Evolutionary conservation across 2,329 filamentous ascomycete species (phyloP), one percentile per base, ranked within the genome.

Genomic region (Xylaria multiplex): DNA sequence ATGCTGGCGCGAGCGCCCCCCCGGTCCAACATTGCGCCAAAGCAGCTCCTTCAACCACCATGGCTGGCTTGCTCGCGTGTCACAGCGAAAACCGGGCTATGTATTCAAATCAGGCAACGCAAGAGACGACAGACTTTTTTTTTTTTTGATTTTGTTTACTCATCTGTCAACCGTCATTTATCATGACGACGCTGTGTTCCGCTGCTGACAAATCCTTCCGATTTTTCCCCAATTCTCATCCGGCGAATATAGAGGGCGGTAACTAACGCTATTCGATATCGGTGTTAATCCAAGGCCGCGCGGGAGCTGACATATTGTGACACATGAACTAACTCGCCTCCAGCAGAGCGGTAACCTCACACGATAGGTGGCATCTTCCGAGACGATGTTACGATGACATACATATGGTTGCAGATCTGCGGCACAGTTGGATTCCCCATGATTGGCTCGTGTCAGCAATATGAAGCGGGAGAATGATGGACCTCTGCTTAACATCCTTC

Each of bases 151-250:
- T 30, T 24, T n/a, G 50, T 58, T 56, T 48, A 64, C 56, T 59
- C 45, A 64, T 50, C 55, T 30, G 24, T 50, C 54, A 14, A 55
- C 59, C 43, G 56, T 50, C 55, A 48, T 22, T 40, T 30, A 27
- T 43, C n/a, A 32, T 52, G 30, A 2, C 32, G 14, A 11, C 19
- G 8, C 19, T 14, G n/a, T 43, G n/a, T 55, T n/a, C 35, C 32
- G n/a, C 54, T 9, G 65, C 42, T 67, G 62, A 67, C 65, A 62
- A 65, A 67, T 62, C 16, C 45, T 6, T 22, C 42, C 16, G 16
- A 24, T 11, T 14, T 54, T 48, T 4, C 50, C 43, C 46, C 40
- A 54, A 37, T 42, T 49, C 48, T 45, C 53, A 45, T 32, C 52
- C 30, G 43, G n/a, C 24, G 22, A 27, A 24, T 35, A 14, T 6